Conservation (phyloP, 805 yeast genomes). For the Komagataella mondaviorum region DNA sequence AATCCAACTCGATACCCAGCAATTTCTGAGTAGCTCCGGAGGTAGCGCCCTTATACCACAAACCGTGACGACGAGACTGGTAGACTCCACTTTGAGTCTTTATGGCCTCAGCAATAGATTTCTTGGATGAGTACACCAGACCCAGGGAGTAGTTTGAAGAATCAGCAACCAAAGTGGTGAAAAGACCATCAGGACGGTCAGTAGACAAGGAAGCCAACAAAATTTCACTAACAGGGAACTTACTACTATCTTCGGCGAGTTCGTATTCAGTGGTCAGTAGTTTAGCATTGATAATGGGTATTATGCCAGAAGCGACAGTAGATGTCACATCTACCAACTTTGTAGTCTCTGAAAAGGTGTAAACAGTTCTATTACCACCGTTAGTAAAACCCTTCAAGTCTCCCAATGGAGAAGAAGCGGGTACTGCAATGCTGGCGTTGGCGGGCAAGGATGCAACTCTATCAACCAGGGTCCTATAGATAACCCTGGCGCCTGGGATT, state of each 20-base stretch:
- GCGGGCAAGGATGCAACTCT: constrained; percentile 6
- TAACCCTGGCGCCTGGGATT: constrained; percentile 20
- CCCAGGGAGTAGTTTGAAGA: constrained; percentile 65
- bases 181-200: constrained; percentile 80
- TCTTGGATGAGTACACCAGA: constrained; percentile 77
- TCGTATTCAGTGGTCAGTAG: constrained; percentile 20
- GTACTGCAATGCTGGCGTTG: constrained; percentile 1
- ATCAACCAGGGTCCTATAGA: constrained; percentile 6
- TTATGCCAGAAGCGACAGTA: constrained; percentile 19
- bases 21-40: constrained; percentile 91
- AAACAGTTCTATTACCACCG: constrained; percentile 13
- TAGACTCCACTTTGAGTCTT: constrained; percentile 79
- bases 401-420: constrained; percentile 5
- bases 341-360: constrained; percentile 6
- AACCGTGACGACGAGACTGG: constrained; percentile 82
- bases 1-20: constrained; percentile 57
- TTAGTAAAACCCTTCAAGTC: constrained; percentile 5
- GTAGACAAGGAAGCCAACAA: constrained; percentile 45
- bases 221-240: constrained; percentile 16
- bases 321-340: constrained; percentile 9
- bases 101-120: constrained; percentile 73
- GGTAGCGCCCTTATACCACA: constrained; percentile 94
- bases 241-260: constrained; percentile 13
- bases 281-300: constrained; percentile 18
- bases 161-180: constrained; percentile 72